Base-by-base conservation (phyloP, 2,329 filamentous ascomycete genomes). In the Fusarium multiceps region DNA sequence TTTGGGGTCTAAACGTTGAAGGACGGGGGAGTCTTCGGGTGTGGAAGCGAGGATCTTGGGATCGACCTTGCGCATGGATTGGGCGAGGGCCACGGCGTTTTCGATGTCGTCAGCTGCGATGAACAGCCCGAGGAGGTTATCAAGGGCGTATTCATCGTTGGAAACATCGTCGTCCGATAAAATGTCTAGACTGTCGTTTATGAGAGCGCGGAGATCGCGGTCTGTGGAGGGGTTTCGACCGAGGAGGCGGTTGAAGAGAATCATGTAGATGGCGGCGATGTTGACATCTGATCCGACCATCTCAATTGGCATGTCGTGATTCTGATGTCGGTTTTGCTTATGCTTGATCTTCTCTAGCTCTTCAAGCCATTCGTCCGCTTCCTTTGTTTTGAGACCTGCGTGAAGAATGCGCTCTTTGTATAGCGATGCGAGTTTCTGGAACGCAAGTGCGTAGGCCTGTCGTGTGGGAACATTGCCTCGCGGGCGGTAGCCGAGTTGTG, bases 251-350 rank as follows among this genome's bases (percentile, higher is more conserved):
- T 81, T 79, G 55, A 82, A 77, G 16, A 81, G 73, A 2, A 80
- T 76, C 13, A 82, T 76, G 63, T 81, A 83, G 23, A 83, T 78
- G 18, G 80, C 77, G 0, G 81, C 81, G 4, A 78, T 78, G 53
- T 83, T 83, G 63, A 82, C 76, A 34, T 83, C 81, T 1, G 80
- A 81, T 0, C 81, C 81, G 2, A 80, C 77, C 71, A 82, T 81
- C 58, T 78, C 76, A 21, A 79, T 69, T 6, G 81, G 81, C 66
- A 83, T 80, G 23, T 83, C 77, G 5, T 76, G 72, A 55, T 80
- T 80, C 51, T 80, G 79, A 21, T 82, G 79, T 27, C 76, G 74
- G 55, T 74, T 75, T 51, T 82, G 80, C 72, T 81, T 79, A 7
- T 69, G 58, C 58, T 78, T 78, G 7, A 83, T 76, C 46, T 69